Percentiles rank a stretch among this genome's conserved stretches.
These are phyloP conservation scores for Glycine soja DNA, from an alignment of 306 rosid genomes.

Conservation along the genomic window DNA sequence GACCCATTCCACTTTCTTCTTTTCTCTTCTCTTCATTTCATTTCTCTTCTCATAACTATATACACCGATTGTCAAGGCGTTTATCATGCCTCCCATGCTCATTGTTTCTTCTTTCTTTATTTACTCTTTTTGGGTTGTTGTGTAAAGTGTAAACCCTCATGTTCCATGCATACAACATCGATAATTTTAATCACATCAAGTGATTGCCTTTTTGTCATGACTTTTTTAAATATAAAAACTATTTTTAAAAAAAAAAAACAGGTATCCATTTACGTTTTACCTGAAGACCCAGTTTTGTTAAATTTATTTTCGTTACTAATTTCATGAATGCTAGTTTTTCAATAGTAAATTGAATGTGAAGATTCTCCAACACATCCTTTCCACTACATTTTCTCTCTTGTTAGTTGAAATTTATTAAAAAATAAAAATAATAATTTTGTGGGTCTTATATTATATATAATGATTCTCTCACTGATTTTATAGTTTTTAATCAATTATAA, in stretches of 20 bases:
- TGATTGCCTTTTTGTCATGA: not conserved
- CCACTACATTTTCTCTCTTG: too few relatives aligned
- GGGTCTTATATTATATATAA: too few relatives aligned
- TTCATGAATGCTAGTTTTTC: not conserved
- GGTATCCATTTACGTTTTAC: not conserved
- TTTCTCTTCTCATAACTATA: not conserved
- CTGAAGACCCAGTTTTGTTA: not conserved
- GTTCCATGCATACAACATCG: not conserved
- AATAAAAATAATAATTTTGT: too few relatives aligned
- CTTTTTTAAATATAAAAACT: not conserved
- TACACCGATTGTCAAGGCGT: not conserved
- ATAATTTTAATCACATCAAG: not conserved
- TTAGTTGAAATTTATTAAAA: too few relatives aligned
- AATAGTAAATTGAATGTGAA: too few relatives aligned
- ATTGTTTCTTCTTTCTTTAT: not conserved
- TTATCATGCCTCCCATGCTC: slow-evolving; percentile 29
- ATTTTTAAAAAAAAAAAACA: too few relatives aligned
- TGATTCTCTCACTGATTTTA: too few relatives aligned
- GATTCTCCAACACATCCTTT: too few relatives aligned
- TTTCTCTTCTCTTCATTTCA: not conserved
- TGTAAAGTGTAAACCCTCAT: not conserved
- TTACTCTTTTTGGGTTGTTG: not conserved
- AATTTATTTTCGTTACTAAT: not conserved
- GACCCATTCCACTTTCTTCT: slow-evolving; percentile 28
- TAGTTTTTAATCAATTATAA: too few relatives aligned